Percentiles rank a stretch among this genome's conserved stretches.
Conservation (phyloP, 225 moss, liverwort and hornwort species). For the Sphagnum tenellum region DNA sequence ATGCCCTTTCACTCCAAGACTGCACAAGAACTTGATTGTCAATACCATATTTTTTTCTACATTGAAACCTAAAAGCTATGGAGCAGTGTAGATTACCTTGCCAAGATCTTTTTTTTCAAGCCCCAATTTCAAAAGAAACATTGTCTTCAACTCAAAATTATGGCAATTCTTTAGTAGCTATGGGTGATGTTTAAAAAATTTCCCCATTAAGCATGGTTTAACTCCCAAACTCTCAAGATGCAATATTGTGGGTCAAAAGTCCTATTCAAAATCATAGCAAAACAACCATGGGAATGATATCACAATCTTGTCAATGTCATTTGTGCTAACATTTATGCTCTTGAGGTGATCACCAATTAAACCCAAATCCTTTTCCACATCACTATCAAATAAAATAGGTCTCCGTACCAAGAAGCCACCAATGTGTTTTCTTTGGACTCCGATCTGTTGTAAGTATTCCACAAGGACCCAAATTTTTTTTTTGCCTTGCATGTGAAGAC, state of each 20-base stretch:
- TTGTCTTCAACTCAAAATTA: conserved; percentile 24
- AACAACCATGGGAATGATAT: conserved; percentile 49
- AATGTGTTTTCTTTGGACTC: conserved; percentile 33
- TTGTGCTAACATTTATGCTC: conserved; percentile 35
- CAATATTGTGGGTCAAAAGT: conserved; percentile 41
- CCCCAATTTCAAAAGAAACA: conserved; percentile 45
- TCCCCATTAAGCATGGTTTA: conserved; percentile 35
- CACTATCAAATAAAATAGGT: conserved; percentile 41
- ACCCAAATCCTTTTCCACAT: conserved; percentile 43
- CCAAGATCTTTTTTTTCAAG: conserved; percentile 44
- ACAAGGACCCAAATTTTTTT: conserved; percentile 34
- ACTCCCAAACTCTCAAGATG: conserved; percentile 39
- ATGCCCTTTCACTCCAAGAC: conserved; percentile 27
- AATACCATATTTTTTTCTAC: conserved; percentile 39
- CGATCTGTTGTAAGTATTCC: conserved; percentile 27
- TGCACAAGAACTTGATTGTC: conserved; percentile 33
- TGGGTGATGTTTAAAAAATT: conserved; percentile 48
- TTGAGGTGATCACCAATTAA: conserved; percentile 45
- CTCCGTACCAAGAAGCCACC: conserved; percentile 35
- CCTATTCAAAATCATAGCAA: conserved; percentile 44
- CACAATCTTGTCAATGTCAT: conserved; percentile 57
- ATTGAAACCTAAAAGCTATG: conserved; percentile 46
- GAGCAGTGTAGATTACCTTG: conserved; percentile 54
- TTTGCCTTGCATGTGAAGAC: conserved; percentile 32
- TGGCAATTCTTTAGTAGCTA: conserved; percentile 39